phyloP scores from a whole-genome alignment of 164 flowering plant genomes.

The Magnolia officinalis region DNA sequence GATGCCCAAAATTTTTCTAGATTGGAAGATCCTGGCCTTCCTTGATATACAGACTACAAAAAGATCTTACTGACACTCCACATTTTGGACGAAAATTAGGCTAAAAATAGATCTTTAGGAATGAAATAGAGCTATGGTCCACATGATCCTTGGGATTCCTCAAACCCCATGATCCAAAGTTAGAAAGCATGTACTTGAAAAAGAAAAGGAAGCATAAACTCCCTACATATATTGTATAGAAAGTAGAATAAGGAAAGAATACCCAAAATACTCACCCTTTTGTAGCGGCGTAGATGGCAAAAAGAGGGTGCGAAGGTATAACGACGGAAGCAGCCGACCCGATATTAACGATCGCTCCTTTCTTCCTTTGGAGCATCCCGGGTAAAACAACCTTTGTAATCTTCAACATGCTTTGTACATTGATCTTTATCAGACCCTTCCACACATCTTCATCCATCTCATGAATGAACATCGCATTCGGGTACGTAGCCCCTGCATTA shows the following conservation, averaged over 20 bases:
- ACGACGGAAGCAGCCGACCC: slow-evolving; percentile 82
- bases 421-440: slow-evolving; percentile 61
- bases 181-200: too few relatives aligned
- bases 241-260: not conserved
- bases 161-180: too few relatives aligned
- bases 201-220: too few relatives aligned
- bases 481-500: slow-evolving; percentile 73
- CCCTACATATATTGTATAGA: too few relatives aligned
- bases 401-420: slow-evolving; percentile 72
- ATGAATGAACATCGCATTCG: slow-evolving; percentile 76
- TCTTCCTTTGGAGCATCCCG: slow-evolving; percentile 76
- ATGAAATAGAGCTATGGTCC: too few relatives aligned
- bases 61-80: too few relatives aligned
- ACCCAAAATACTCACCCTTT: slow-evolving; percentile 60
- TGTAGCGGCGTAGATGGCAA: slow-evolving; percentile 80
- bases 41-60: too few relatives aligned
- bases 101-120: too few relatives aligned
- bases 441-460: slow-evolving; percentile 65
- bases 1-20: too few relatives aligned
- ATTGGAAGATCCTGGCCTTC: too few relatives aligned
- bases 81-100: too few relatives aligned
- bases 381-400: slow-evolving; percentile 78
- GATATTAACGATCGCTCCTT: slow-evolving; percentile 83
- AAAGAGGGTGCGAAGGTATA: slow-evolving; percentile 82
- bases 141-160: too few relatives aligned